Evolutionary conservation across 345 rosid genomes (phyloP).

Genomic region (Ricinus communis): DNA sequence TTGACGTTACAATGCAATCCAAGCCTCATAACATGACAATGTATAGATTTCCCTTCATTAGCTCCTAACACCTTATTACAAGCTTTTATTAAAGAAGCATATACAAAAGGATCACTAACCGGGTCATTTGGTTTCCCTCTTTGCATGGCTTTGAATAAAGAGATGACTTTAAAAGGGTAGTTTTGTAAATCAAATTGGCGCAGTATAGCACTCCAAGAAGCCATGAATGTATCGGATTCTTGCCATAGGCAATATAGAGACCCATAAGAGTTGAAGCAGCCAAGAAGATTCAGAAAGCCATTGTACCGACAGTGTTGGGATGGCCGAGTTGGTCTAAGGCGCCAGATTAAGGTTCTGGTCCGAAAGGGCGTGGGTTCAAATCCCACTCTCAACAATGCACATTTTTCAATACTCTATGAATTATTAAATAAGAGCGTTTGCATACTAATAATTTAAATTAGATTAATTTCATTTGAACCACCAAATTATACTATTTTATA

Average conservation of each 20-base stretch:
- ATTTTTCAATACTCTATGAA: neutral
- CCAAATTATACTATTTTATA: too few relatives aligned
- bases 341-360: constrained; percentile 99
- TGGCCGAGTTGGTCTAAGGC: constrained; percentile 99
- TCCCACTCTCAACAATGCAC: constrained; percentile 76
- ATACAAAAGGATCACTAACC: constrained; percentile 11
- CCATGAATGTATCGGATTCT: neutral
- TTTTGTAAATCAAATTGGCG: neutral
- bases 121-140: neutral
- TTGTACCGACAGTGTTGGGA: constrained; percentile 42
- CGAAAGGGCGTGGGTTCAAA: constrained; percentile 99
- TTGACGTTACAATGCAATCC: constrained; percentile 17
- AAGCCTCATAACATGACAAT: constrained; percentile 20
- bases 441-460: too few relatives aligned
- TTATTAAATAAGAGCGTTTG: too few relatives aligned
- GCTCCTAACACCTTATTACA: constrained; percentile 11
- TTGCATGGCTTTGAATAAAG: constrained; percentile 5
- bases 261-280: too few relatives aligned
- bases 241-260: neutral
- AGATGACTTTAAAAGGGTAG: constrained; percentile 12
- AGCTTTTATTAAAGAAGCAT: constrained; percentile 30
- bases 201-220: neutral
- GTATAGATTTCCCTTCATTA: constrained; percentile 20
- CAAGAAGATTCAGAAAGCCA: too few relatives aligned
- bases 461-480: too few relatives aligned